Evolutionary conservation across 495 filamentous ascomycete species (phyloP).

Genomic region (Daldinia concentrica): DNA sequence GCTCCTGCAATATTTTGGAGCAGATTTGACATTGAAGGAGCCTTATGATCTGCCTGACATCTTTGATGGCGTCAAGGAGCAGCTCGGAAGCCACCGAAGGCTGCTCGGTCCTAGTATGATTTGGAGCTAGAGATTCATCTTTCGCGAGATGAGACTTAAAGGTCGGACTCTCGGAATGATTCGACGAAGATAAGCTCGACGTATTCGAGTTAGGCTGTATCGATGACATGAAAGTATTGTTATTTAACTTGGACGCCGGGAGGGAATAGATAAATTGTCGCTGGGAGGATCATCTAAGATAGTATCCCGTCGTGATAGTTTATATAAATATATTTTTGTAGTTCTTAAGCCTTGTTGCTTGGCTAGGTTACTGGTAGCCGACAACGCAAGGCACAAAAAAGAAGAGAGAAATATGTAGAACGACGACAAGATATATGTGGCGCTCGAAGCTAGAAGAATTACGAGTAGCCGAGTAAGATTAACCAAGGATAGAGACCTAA

Average conservation of each 20-base stretch:
- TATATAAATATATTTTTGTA: no score
- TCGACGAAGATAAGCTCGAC: constrained; percentile 26
- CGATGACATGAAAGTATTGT: constrained; percentile 43
- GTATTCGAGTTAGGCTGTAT: constrained; percentile 22
- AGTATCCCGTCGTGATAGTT: background rate
- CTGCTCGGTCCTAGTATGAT: constrained; percentile 21
- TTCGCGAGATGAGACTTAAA: constrained; percentile 20
- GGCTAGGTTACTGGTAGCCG: constrained; percentile 10
- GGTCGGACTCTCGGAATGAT: constrained; percentile 17
- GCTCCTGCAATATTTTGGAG: constrained; percentile 70
- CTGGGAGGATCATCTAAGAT: background rate
- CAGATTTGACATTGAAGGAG: constrained; percentile 80
- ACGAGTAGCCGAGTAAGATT: background rate
- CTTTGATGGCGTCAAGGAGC: constrained; percentile 35
- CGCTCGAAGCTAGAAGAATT: background rate
- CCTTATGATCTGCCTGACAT: constrained; percentile 66
- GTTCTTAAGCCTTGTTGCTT: background rate
- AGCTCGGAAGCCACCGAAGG: constrained; percentile 23
- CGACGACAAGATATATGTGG: background rate
- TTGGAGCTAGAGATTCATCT: constrained; percentile 13
- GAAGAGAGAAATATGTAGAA: background rate
- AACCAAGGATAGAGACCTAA: constrained; percentile 18
- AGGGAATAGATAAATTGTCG: background rate
- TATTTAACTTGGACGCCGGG: background rate
- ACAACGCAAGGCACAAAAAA: background rate